Evolutionary conservation across 345 rosid genomes (phyloP).

Genomic region (Citrus sinensis): DVS_A1.0 CM039161.1:123001-123500

Average conservation of each 20-base stretch:
- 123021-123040: too few species aligned
- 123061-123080: too few species aligned
- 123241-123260: slow-evolving; percentile 37
- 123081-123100: too few species aligned
- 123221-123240: slow-evolving; percentile 6
- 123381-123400: neutral
- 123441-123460: slow-evolving; percentile 35
- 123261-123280: slow-evolving; percentile 80
- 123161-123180: neutral
- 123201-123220: neutral
- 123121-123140: neutral
- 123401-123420: neutral
- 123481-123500: neutral
- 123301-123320: slow-evolving; percentile 99
- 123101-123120: too few species aligned
- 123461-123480: neutral
- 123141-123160: neutral
- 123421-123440: slow-evolving; percentile 27
- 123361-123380: neutral
- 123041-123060: too few species aligned
- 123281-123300: slow-evolving; percentile 62
- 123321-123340: slow-evolving; percentile 36
- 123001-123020: too few species aligned
- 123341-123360: neutral
- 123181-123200: slow-evolving; percentile 6